Evolutionary conservation across 306 rosid species (phyloP).

Genomic region (Prunus salicina): DNA sequence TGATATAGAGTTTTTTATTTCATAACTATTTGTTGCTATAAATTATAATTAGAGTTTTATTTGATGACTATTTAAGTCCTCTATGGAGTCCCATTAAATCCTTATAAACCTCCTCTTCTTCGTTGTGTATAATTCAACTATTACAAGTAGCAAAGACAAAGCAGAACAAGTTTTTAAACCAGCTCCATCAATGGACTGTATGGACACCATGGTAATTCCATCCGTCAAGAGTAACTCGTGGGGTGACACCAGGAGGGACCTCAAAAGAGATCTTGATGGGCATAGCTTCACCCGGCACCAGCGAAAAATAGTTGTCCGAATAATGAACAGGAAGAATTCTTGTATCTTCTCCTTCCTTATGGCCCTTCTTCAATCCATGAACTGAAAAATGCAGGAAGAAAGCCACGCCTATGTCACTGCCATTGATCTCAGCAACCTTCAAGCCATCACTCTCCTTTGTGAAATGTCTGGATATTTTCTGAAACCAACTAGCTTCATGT

Average conservation of each 20-base stretch:
- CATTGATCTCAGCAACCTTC: slow-evolving; percentile 49
- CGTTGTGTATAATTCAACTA: background rate
- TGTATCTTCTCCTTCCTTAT: slow-evolving; percentile 68
- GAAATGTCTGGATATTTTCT: slow-evolving; percentile 44
- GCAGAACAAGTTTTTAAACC: background rate
- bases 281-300: slow-evolving; percentile 75
- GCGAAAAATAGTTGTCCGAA: slow-evolving; percentile 86
- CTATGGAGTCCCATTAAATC: too few species aligned
- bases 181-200: slow-evolving; percentile 18
- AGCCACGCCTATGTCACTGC: slow-evolving; percentile 71
- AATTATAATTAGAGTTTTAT: too few species aligned
- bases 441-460: slow-evolving; percentile 33
- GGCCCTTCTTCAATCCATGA: slow-evolving; percentile 45
- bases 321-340: slow-evolving; percentile 92
- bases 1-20: too few species aligned
- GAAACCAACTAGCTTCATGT: slow-evolving; percentile 37
- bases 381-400: slow-evolving; percentile 86
- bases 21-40: too few species aligned
- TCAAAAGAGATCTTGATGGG: slow-evolving; percentile 60
- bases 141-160: background rate
- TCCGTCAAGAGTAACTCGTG: slow-evolving; percentile 63
- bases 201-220: slow-evolving; percentile 60
- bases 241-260: slow-evolving; percentile 67
- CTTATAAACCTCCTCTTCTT: background rate
- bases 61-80: too few species aligned